phyloP scores from a whole-genome alignment of 1,139 yeast genomes.

The Suhomyces atakaporum region DNA sequence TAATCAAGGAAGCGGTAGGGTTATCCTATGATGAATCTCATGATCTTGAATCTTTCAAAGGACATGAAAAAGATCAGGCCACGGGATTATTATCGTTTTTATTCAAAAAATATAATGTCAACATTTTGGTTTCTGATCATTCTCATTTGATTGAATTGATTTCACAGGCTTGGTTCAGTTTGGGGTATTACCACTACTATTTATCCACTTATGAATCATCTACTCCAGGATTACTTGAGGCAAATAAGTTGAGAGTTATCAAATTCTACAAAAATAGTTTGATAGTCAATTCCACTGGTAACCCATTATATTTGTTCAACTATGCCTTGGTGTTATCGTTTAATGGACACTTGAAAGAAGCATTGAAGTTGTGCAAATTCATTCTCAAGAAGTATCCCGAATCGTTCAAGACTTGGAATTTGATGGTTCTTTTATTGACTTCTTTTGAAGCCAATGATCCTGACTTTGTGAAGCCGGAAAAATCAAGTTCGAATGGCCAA shows the following conservation, averaged over 20 bases:
- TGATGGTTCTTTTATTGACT: conserved; percentile 36
- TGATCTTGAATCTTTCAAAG: conserved; percentile 6
- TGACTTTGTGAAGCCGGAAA: conserved; percentile 17
- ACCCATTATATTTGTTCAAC: conserved; percentile 31
- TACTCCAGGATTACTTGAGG: conserved; percentile 21
- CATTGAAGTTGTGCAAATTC: conserved; percentile 44
- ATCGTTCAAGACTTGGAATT: conserved; percentile 49
- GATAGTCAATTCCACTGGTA: conserved; percentile 44
- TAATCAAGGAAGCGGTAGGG: conserved; percentile 27
- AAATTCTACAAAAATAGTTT: conserved; percentile 38
- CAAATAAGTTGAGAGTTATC: conserved; percentile 22
- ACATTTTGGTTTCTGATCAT: conserved; percentile 32
- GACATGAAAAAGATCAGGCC: conserved; percentile 7
- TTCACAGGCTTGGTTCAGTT: conserved; percentile 42
- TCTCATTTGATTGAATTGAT: conserved; percentile 34
- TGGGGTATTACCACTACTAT: conserved; percentile 38
- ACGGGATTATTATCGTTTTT: conserved; percentile 33
- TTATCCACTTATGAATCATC: conserved; percentile 33
- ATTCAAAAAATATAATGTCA: conserved; percentile 39
- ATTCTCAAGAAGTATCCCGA: conserved; percentile 47
- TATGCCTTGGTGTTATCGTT: conserved; percentile 43
- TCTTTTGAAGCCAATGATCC: conserved; percentile 31
- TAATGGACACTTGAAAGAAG: conserved; percentile 26
- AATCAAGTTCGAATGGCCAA: background rate
- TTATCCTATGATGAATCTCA: conserved; percentile 25